Base-by-base conservation (phyloP, 164 flowering plant species). In the Amborella trichopoda region DNA sequence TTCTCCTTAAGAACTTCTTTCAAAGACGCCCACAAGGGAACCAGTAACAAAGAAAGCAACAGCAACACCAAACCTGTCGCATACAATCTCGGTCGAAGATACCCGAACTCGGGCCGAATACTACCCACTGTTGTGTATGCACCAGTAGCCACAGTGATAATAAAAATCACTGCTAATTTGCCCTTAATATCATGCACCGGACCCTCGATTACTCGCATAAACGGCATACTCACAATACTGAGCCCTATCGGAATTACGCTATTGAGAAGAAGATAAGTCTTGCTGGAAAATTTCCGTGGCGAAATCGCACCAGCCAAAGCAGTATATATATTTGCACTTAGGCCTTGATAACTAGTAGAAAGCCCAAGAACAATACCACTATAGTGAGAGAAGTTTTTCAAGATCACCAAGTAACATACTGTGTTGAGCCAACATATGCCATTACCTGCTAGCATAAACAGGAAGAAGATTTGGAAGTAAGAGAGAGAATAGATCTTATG, bases 391-490 rank as follows among this genome's bases (percentile, higher is more conserved):
- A 91, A 91, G 59, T 80, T 87, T 4, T 44, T 45, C 0, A 83
- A 73, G 13, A 65, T 46, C 1, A 69, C 67, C 1, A 69, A 30
- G 47, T 87, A 83, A 36, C 84, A 76, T 3, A 83, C 98, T 0
- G 96, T 83, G 68, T 91, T 87, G 61, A 91, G 73, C 98, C 98
- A 91, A 40, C 96, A 91, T 11, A 84, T 82, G 66, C 96, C 77
- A 49, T 87, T 91, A 25, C 98, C 96, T 0, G 96, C 83, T 13
- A 90, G 4, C 37, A 71, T 59, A 26, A 71, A 68, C 18, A 90
- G 94, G 0, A 68, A 2, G 48, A 83, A 86, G 26, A 81, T 36
- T 0, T 54, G 71, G 52, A 57, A 62, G 48, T 83, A 90, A 0
- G 89, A 61, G 0, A 70, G 66, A 10, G 70, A 54, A 0, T 60